phyloP scores from a whole-genome alignment of 2,329 filamentous ascomycete genomes.

The Aspergillus sp. region DNA sequence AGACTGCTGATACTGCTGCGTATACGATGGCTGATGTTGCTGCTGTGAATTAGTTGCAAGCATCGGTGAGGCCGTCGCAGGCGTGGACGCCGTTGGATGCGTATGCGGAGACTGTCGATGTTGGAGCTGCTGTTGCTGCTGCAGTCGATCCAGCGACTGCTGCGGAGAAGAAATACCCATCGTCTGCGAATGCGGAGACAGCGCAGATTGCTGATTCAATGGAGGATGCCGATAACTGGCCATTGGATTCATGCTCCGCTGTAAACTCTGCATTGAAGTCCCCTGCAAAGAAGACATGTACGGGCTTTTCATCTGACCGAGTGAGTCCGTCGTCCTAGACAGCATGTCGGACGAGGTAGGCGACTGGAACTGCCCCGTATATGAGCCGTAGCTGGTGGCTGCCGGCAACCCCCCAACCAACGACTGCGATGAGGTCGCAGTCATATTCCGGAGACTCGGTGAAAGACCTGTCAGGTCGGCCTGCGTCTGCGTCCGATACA shows the following conservation, averaged over 20 bases:
- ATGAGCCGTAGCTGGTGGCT: constrained; percentile 32
- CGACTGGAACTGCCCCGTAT: constrained; percentile 32
- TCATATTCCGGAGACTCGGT: constrained; percentile 40
- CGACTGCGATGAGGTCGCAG: constrained; percentile 35
- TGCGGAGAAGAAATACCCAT: constrained; percentile 38
- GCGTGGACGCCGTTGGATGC: constrained; percentile 19
- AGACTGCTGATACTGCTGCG: constrained; percentile 13
- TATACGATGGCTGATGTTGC: constrained; percentile 21
- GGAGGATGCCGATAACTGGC: constrained; percentile 35
- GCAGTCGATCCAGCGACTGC: constrained; percentile 35
- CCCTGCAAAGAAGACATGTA: constrained; percentile 21
- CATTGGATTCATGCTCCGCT: constrained; percentile 37
- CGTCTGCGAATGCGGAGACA: constrained; percentile 34
- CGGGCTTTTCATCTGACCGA: constrained; percentile 30
- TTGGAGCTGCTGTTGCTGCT: constrained; percentile 34
- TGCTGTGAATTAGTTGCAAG: constrained; percentile 25
- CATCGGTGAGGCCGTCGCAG: constrained; percentile 26
- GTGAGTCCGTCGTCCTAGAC: constrained; percentile 32
- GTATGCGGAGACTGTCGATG: constrained; percentile 26
- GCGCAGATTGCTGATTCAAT: constrained; percentile 33
- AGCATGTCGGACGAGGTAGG: constrained; percentile 37
- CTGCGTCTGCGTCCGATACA: constrained; percentile 34
- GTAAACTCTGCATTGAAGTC: constrained; percentile 31
- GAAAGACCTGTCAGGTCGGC: constrained; percentile 32
- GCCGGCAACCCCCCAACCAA: constrained; percentile 34